Percentiles rank a stretch among this genome's conserved stretches.
Evolutionary conservation across 2,329 filamentous ascomycete species (phyloP).

Genomic region (Periconia sp.): DNA sequence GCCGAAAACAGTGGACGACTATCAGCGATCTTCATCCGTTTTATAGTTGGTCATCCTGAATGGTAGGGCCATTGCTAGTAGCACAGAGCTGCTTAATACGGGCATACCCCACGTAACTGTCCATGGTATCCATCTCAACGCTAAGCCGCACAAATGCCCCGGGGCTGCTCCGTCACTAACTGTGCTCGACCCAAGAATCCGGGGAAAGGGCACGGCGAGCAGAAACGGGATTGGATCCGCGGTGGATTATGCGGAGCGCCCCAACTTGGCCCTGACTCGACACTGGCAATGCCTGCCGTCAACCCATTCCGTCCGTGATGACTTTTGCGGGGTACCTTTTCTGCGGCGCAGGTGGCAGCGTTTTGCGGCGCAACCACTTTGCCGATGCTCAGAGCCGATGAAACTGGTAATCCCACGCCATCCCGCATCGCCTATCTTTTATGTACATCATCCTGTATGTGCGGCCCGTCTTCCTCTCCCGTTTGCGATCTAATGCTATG

Average conservation of each 20-base stretch:
- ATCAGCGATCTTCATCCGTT: neutral
- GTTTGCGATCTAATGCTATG: neutral
- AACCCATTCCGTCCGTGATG: neutral
- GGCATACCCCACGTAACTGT: neutral
- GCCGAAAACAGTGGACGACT: neutral
- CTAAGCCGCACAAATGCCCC: neutral
- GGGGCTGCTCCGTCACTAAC: neutral
- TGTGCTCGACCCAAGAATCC: neutral
- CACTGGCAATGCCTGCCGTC: neutral
- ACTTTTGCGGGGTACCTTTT: neutral
- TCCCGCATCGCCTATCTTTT: neutral
- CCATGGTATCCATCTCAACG: no score
- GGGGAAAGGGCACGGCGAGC: neutral
- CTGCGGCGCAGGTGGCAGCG: no score
- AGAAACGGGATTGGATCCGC: neutral
- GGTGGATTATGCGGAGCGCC: no score
- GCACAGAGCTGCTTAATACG: neutral
- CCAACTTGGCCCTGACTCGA: no score
- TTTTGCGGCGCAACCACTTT: neutral
- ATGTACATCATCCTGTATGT: neutral
- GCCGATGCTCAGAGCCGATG: neutral
- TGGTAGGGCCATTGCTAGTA: neutral
- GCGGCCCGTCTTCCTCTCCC: no score
- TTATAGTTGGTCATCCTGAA: neutral
- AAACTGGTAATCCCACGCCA: neutral